Evolutionary conservation across 768 basidiomycete genomes (phyloP), one percentile per base, ranked within the genome.

Genomic region (Trametopsis cervina): DNA sequence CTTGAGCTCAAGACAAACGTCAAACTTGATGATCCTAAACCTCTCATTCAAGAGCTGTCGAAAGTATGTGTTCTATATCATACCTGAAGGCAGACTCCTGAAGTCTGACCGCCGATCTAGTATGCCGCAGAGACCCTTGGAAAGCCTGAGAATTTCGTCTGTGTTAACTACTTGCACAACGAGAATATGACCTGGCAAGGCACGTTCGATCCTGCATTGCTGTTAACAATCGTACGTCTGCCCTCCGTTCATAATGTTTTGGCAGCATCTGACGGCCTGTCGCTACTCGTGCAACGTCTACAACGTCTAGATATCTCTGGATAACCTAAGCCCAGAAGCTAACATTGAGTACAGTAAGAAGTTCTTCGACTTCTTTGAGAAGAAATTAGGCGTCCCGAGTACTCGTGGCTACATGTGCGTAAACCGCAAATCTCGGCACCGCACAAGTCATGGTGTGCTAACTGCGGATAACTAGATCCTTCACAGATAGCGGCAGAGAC

Each of bases 181-280:
- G 78, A 85, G 45, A 70, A 68, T 27, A 70, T 85, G 50, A 72
- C 78, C 2, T 85, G 79, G 57, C 68, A 54, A n/a, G 84, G 83
- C 12, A 75, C 76, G 4, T 75, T 83, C 45, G 83, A 85, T 13
- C 84, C 84, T 17, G 79, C 83, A 3, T 76, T 83, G 63, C 66
- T 74, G 42, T 64, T 87, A 44, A 63, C 61, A 40, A 65, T 83
- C 50, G 85, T 87, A 50, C 45, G 83, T 69, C n/a, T 29, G 17
- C 25, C 37, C 1, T 7, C n/a, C n/a, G n/a, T n/a, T n/a, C n/a
- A n/a, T n/a, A n/a, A n/a, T n/a, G n/a, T n/a, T n/a, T n/a, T n/a
- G n/a, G n/a, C n/a, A n/a, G n/a, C n/a, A n/a, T n/a, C n/a, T n/a
- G n/a, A n/a, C n/a, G n/a, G n/a, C n/a, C n/a, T n/a, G n/a, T n/a